Evolutionary conservation across 75 land plant genomes (phyloP), one percentile per base, ranked within the genome.

Genomic region (Pinus albicaulis): DNA sequence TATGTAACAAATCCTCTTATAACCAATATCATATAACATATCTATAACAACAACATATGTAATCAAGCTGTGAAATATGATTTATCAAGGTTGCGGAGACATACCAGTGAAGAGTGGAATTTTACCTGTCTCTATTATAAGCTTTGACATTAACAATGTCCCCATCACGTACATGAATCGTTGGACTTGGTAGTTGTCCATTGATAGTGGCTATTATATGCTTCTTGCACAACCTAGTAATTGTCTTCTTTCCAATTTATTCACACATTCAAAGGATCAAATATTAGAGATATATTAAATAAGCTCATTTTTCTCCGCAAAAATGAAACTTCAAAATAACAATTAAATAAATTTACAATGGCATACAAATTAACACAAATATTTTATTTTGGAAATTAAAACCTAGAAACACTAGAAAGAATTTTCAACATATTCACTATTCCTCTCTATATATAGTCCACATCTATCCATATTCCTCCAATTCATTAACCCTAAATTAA

Each of bases 61-160:
- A 23, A 2, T 83, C 80, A 2, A 23, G 14, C 12, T 60, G 1
- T n/a, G 10, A n/a, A 59, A 11, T 25, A 59, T 24, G 8, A 7
- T n/a, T 23, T 2, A 34, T 34, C 36, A 34, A 3, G n/a, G 36
- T 34, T 34, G 62, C 25, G 22, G 3, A 15, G 3, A 60, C 41
- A 8, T 63, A 79, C 80, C 80, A 78, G 48, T 78, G 80, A 11
- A 78, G 23, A 14, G 80, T 73, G 34, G 57, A 20, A 34, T 78
- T 60, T 15, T 73, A 74, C 41, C 20, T 17, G 12, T 34, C 76
- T 56, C 36, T 78, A 65, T 78, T 78, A 57, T 71, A 65, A 52
- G 69, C 41, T 48, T 78, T 78, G 12, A 78, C 41, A 23, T 75
- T 57, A 41, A 78, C 56, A 23, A 38, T 73, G 80, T 73, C 78